Evolutionary conservation across 75 land plant species (phyloP).

Genomic region (Sequoiadendron giganteum): DNA sequence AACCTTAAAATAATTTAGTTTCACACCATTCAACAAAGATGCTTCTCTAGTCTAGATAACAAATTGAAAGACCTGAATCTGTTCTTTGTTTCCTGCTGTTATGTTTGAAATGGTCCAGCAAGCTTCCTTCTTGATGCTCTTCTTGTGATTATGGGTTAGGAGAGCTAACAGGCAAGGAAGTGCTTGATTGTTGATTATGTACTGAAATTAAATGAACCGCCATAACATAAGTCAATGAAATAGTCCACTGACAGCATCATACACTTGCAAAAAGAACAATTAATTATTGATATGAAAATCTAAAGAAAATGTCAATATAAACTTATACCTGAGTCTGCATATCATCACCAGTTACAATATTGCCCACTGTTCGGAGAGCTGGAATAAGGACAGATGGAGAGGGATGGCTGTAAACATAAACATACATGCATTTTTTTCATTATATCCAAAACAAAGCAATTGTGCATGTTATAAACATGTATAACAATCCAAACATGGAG

Average conservation of each 20-base stretch:
- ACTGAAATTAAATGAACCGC: slow-evolving; percentile 15
- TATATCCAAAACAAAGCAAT: not conserved
- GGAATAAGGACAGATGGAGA: slow-evolving; percentile 59
- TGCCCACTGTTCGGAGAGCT: slow-evolving; percentile 65
- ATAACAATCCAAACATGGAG: not conserved
- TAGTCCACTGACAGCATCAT: not conserved
- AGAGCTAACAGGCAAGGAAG: slow-evolving; percentile 43
- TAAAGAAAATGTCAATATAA: not conserved
- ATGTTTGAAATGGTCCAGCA: slow-evolving; percentile 66
- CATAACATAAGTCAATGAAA: slow-evolving; percentile 1
- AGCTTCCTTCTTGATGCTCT: slow-evolving; percentile 61
- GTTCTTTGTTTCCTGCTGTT: slow-evolving; percentile 61
- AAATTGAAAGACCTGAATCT: slow-evolving; percentile 30
- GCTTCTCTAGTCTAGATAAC: not conserved
- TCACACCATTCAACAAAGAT: not conserved
- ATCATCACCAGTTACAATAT: slow-evolving; percentile 78
- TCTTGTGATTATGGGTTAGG: slow-evolving; percentile 42
- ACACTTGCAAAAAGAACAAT: not conserved
- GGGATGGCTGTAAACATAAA: slow-evolving; percentile 32
- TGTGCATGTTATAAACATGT: not conserved
- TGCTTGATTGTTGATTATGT: slow-evolving; percentile 42
- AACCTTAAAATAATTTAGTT: not conserved
- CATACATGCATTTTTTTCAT: not conserved
- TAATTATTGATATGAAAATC: not conserved
- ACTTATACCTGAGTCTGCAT: slow-evolving; percentile 54